Evolutionary conservation across 768 basidiomycete species (phyloP).

Genomic region (Kwoniella dejecticola): DNA sequence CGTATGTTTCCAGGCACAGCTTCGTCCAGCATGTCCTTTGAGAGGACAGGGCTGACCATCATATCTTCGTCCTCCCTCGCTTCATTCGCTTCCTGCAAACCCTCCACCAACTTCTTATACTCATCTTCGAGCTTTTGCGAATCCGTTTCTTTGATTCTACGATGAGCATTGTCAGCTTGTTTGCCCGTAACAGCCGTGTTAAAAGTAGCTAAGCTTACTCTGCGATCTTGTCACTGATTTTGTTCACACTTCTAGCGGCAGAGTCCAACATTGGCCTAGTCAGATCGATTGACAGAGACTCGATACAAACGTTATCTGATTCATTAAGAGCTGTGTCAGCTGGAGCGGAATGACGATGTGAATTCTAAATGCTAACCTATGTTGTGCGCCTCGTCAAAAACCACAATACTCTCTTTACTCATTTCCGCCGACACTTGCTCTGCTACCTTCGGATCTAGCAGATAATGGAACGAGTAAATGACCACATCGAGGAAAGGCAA

Average conservation of each 20-base stretch:
- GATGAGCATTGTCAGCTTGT: neutral
- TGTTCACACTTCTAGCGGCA: constrained; percentile 80
- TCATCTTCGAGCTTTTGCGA: constrained; percentile 93
- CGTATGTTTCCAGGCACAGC: constrained; percentile 97
- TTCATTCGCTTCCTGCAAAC: constrained; percentile 73
- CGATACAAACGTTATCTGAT: constrained; percentile 95
- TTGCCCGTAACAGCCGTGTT: neutral
- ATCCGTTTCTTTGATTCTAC: constrained; percentile 89
- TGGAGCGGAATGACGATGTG: no score
- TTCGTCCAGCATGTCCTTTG: constrained; percentile 91
- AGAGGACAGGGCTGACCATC: constrained; percentile 89
- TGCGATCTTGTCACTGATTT: constrained; percentile 87
- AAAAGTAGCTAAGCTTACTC: constrained; percentile 64
- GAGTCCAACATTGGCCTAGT: constrained; percentile 97
- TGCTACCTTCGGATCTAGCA: constrained; percentile 97
- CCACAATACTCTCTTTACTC: constrained; percentile 96
- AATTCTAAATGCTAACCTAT: constrained; percentile 67
- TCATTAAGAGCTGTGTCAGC: neutral
- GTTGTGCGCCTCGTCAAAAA: constrained; percentile 99
- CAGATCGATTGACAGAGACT: constrained; percentile 94
- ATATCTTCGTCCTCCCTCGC: constrained; percentile 70
- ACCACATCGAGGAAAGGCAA: constrained; percentile 94
- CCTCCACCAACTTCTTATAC: constrained; percentile 91
- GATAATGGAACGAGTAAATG: constrained; percentile 98
- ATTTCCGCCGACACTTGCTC: constrained; percentile 98